Percentiles rank a stretch among this genome's conserved stretches.
Evolutionary conservation across 176 grass and related monocot species (phyloP).

Genomic region (Guadua angustifolia): DNA sequence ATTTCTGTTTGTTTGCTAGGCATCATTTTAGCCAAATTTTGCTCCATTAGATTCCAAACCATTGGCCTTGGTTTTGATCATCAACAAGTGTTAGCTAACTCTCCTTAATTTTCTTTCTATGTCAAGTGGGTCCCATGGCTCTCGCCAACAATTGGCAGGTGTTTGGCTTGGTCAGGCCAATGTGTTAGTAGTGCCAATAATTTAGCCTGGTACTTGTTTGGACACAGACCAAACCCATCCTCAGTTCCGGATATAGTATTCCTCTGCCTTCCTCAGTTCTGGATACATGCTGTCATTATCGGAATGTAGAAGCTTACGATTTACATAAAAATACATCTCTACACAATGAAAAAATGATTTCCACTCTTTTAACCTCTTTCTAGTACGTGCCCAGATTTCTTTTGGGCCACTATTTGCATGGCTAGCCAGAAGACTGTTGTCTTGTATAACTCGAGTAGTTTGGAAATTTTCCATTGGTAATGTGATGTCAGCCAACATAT

Average conservation of each 20-base stretch:
- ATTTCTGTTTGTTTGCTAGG: constrained; percentile 10
- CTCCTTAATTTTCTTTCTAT: constrained; percentile 20
- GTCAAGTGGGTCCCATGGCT: constrained; percentile 18
- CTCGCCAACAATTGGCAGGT: constrained; percentile 8
- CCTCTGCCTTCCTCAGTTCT: background rate
- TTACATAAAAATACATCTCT: constrained; percentile 9
- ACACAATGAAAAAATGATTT: background rate
- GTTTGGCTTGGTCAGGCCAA: constrained; percentile 28
- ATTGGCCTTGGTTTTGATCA: constrained; percentile 23
- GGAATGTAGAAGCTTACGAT: background rate
- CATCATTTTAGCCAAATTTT: constrained; percentile 21
- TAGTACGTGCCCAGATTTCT: background rate
- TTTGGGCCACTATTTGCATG: background rate
- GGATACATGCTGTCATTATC: background rate
- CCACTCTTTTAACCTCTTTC: background rate
- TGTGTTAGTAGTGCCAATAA: constrained; percentile 21
- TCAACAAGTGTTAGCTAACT: constrained; percentile 18
- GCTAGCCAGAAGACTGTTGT: constrained; percentile 12
- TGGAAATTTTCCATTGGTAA: constrained; percentile 17
- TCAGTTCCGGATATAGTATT: constrained; percentile 13
- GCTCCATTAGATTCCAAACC: background rate
- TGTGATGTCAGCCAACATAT: background rate
- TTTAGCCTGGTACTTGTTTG: constrained; percentile 7
- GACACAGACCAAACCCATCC: background rate
- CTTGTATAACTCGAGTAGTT: constrained; percentile 1